Evolutionary conservation across 305 asterid species (phyloP).

Genomic region (Caryopteris hybrid): DNA sequence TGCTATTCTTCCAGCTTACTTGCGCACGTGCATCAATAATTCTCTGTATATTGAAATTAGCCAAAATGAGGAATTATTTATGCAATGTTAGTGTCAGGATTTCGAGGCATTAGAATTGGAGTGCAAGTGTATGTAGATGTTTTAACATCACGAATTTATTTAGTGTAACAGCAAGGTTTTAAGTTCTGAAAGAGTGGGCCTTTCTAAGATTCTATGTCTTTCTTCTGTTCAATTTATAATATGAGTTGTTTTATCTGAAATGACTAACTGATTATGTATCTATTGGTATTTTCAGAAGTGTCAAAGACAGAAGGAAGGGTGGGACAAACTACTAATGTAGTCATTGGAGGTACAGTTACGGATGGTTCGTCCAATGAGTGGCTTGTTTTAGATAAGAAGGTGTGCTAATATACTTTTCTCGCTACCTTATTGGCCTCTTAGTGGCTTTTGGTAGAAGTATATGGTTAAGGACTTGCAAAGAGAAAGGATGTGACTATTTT

Average conservation of each 20-base stretch:
- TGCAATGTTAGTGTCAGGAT: not conserved
- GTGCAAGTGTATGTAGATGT: not conserved
- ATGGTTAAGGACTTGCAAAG: not conserved
- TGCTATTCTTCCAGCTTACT: not conserved
- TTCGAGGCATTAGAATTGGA: not conserved
- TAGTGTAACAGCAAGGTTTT: not conserved
- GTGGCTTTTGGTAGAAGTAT: not conserved
- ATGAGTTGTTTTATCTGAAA: not conserved
- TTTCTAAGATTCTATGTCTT: not conserved
- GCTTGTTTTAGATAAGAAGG: constrained; percentile 89
- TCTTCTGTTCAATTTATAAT: not conserved
- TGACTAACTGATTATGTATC: constrained; percentile 7
- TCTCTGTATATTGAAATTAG: not conserved
- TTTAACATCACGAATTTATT: not conserved
- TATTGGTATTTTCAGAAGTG: constrained; percentile 53
- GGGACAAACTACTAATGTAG: constrained; percentile 94
- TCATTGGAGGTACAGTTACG: constrained; percentile 86
- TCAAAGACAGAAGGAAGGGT: constrained; percentile 92
- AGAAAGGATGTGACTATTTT: not conserved
- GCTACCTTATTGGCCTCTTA: not conserved
- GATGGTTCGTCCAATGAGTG: constrained; percentile 90
- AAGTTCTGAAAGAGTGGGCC: not conserved
- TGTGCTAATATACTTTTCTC: constrained; percentile 13
- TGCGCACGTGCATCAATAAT: not conserved
- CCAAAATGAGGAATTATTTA: not conserved